Base-by-base conservation (phyloP, 2,329 filamentous ascomycete species). In the Fusarium sp. region DNA sequence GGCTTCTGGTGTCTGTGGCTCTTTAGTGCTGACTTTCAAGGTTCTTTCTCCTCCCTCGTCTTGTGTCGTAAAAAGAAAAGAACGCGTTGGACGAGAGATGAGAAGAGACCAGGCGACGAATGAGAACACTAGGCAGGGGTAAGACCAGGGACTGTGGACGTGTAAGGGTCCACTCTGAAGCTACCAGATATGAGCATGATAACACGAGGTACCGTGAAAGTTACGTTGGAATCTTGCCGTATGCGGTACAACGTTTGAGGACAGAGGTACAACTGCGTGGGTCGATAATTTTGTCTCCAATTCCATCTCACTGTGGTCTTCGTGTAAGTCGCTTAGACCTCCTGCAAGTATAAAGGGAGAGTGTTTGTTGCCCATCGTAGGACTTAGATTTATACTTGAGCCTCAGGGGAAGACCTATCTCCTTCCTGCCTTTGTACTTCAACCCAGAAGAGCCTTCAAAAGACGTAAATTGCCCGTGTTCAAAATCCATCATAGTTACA, bases 11-110 rank as follows among this genome's bases (percentile, higher is more conserved):
- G 50, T 65, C 61, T 67, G 56, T 67, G 47, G 50, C 57, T 60
- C 35, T 56, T 65, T 68, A 60, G 68, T 69, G 65, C 56, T 71
- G 67, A 61, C 57, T 68, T 67, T 66, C 68, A 62, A 67, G 65
- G 61, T 66, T 66, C 59, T 71, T 14, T 28, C 30, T 52, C 46
- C 61, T 65, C 37, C 53, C 52, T 64, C 52, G 41, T 59, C 49
- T 47, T 62, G 51, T 62, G 66, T 68, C 71, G 53, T 58, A 72
- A 74, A 74, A 74, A 71, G 54, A 70, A 74, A 74, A 71, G 71
- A 70, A 71, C 70, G 72, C 68, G 72, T 68, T 64, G 63, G 67
- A 61, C 52, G 68, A 64, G 60, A 64, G 60, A 68, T 59, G 60
- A 66, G 64, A 61, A 65, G 53, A 61, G 46, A 73, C 41, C 67